Base-by-base conservation (phyloP, 305 asterid genomes). In the Fraxinus angustifolia region DNA sequence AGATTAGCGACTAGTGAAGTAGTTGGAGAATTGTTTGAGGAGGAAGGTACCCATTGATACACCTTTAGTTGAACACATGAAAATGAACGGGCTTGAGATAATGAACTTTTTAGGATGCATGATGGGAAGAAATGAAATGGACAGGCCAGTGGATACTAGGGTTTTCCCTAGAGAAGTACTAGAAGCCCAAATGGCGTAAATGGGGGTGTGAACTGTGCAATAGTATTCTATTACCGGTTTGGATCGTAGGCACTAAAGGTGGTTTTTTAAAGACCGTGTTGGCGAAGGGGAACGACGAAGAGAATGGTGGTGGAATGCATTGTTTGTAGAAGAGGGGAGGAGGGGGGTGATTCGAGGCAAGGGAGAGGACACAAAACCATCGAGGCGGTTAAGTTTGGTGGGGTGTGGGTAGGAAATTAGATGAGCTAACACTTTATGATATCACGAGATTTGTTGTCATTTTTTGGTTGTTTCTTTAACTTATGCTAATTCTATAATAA, bases 81-180 rank as follows among this genome's bases (percentile, higher is more conserved):
- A 8, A 38, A 38, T 38, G 48, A 38, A 8, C 48, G 1, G 3
- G 3, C 48, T 38, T 38, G 48, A 38, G 48, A 38, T 8, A 8
- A 38, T 38, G 48, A 38, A 38, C 48, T 1, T 8, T 38, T 38
- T 38, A 38, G 48, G 48, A 38, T 38, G 53, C 58, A 86, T 68
- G 80, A 90, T 56, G 31, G 85, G 88, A 56, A 92, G 90, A 75
- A 92, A 96, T 71, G 98, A 87, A 78, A 91, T 90, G 85, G 97
- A 91, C 60, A 96, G 94, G 14, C 99, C 98, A 14, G 99, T 91
- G 16, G 98, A 96, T 83, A 94, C 98, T 5, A 96, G 92, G 91
- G 98, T 96, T 90, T 96, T 92, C 67, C 98, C 98, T 75, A 95
- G 89, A 78, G 91, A 87, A 76, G 96, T 83, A 88, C 89, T 91